Evolutionary conservation across 2,329 filamentous ascomycete species (phyloP).

Genomic region (Nigrospora osmanthi): DNA sequence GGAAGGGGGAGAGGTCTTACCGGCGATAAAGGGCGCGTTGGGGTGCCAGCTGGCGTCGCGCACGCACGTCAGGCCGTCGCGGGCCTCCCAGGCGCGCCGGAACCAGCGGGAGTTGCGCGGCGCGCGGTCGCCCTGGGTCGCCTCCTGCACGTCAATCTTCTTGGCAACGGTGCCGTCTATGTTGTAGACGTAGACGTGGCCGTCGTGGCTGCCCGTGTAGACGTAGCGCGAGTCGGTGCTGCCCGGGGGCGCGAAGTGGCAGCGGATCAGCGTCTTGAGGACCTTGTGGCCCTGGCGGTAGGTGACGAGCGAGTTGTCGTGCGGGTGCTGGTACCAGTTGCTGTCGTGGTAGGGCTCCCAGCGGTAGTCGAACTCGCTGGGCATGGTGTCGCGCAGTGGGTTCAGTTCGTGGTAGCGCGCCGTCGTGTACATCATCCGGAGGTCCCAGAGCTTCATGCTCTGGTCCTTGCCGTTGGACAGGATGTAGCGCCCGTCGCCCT

Average conservation of each 20-base stretch:
- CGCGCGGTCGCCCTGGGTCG: slow-evolving; percentile 58
- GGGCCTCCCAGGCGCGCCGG: slow-evolving; percentile 12
- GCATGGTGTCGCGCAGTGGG: slow-evolving; percentile 42
- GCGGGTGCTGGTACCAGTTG: slow-evolving; percentile 63
- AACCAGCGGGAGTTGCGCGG: slow-evolving; percentile 9
- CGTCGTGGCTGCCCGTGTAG: slow-evolving; percentile 85
- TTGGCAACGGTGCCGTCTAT: slow-evolving; percentile 78
- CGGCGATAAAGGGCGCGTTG: slow-evolving; percentile 67
- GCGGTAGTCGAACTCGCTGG: slow-evolving; percentile 67
- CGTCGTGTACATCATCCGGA: slow-evolving; percentile 79
- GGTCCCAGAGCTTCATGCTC: slow-evolving; percentile 94
- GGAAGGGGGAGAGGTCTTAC: slow-evolving; percentile 27
- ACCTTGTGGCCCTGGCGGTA: slow-evolving; percentile 89
- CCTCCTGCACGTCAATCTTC: slow-evolving; percentile 67
- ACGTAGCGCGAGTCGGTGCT: slow-evolving; percentile 89
- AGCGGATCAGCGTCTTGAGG: slow-evolving; percentile 82
- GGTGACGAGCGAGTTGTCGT: slow-evolving; percentile 89
- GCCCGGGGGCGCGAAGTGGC: slow-evolving; percentile 84
- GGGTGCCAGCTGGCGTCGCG: slow-evolving; percentile 91
- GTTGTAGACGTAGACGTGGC: slow-evolving; percentile 87
- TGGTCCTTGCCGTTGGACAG: slow-evolving; percentile 95
- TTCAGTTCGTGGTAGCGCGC: slow-evolving; percentile 51
- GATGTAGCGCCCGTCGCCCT: slow-evolving; percentile 70
- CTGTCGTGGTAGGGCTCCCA: slow-evolving; percentile 57
- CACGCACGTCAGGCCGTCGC: slow-evolving; percentile 68